These are phyloP conservation scores for Talaromyces islandicus DNA, from an alignment of 2,329 filamentous ascomycete species.

Conservation along the genomic window DNA sequence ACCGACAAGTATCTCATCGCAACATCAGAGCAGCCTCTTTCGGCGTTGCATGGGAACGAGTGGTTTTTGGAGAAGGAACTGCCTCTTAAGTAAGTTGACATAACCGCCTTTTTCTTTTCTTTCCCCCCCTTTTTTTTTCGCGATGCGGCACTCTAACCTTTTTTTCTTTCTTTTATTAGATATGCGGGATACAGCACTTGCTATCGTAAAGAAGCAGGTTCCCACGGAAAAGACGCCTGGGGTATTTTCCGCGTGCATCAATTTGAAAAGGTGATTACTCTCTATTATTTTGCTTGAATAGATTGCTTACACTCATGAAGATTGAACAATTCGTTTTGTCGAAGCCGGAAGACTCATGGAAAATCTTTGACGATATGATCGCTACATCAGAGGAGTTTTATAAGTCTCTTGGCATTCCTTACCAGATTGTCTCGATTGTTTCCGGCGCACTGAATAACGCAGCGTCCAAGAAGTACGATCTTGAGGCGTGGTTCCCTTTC, in stretches of 20 bases:
- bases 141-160: neutral
- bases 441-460: constrained; percentile 93
- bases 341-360: constrained; percentile 86
- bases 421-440: constrained; percentile 88
- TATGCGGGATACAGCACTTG: constrained; percentile 90
- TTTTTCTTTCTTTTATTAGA: constrained; percentile 18
- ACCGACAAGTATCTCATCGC: constrained; percentile 81
- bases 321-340: constrained; percentile 75
- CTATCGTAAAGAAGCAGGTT: constrained; percentile 91
- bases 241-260: constrained; percentile 97
- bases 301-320: constrained; percentile 23
- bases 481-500: constrained; percentile 95
- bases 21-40: constrained; percentile 92
- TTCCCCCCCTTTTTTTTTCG: neutral
- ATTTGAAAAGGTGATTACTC: constrained; percentile 70
- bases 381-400: constrained; percentile 89
- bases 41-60: constrained; percentile 85
- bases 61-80: constrained; percentile 82
- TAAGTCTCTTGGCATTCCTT: constrained; percentile 79
- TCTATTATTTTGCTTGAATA: neutral
- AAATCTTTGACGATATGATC: constrained; percentile 92
- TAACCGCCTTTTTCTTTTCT: neutral
- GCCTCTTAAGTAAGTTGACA: constrained; percentile 66
- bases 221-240: constrained; percentile 91
- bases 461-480: constrained; percentile 85